These are phyloP conservation scores for Candida mesenterica DNA, from an alignment of 1,139 yeast genomes.

Conservation along the genomic window DNA sequence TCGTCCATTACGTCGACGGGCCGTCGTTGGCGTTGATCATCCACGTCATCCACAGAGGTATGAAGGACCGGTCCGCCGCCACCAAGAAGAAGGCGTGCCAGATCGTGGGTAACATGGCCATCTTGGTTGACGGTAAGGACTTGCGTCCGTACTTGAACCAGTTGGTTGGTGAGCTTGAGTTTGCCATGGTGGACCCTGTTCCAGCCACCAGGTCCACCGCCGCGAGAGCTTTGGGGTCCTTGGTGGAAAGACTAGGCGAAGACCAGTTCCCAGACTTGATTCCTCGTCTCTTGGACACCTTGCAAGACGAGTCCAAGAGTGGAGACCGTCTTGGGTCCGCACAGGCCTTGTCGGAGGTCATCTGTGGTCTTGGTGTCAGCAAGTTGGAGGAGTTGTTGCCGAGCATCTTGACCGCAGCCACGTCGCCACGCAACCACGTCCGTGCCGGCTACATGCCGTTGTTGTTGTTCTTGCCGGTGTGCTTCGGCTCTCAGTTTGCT, in stretches of 20 bases:
- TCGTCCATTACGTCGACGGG: slow-evolving; percentile 96
- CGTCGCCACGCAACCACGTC: slow-evolving; percentile 62
- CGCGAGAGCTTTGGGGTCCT: slow-evolving; percentile 92
- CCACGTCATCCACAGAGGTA: slow-evolving; percentile 93
- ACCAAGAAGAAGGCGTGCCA: slow-evolving; percentile 95
- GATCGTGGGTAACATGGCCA: slow-evolving; percentile 98
- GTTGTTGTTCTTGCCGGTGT: slow-evolving; percentile 84
- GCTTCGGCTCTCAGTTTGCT: slow-evolving; percentile 89
- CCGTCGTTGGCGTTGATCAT: slow-evolving; percentile 94
- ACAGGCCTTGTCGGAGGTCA: slow-evolving; percentile 92
- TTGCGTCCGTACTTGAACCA: slow-evolving; percentile 77
- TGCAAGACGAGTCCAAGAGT: slow-evolving; percentile 75
- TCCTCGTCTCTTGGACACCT: slow-evolving; percentile 71
- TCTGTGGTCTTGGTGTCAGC: slow-evolving; percentile 83
- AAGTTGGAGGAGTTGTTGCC: slow-evolving; percentile 91
- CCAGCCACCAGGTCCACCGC: slow-evolving; percentile 97
- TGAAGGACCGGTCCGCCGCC: slow-evolving; percentile 88
- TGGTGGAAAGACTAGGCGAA: slow-evolving; percentile 95
- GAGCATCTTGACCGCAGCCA: slow-evolving; percentile 68
- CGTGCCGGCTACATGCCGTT: slow-evolving; percentile 95
- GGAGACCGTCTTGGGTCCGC: slow-evolving; percentile 98
- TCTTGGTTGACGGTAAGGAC: slow-evolving; percentile 86
- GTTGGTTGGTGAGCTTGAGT: slow-evolving; percentile 78
- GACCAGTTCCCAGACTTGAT: slow-evolving; percentile 92
- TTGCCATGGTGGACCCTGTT: slow-evolving; percentile 98